These are phyloP conservation scores for Phytophthora pinifolia DNA, from an alignment of 352 stramenopile species.

Conservation along the genomic window DNA sequence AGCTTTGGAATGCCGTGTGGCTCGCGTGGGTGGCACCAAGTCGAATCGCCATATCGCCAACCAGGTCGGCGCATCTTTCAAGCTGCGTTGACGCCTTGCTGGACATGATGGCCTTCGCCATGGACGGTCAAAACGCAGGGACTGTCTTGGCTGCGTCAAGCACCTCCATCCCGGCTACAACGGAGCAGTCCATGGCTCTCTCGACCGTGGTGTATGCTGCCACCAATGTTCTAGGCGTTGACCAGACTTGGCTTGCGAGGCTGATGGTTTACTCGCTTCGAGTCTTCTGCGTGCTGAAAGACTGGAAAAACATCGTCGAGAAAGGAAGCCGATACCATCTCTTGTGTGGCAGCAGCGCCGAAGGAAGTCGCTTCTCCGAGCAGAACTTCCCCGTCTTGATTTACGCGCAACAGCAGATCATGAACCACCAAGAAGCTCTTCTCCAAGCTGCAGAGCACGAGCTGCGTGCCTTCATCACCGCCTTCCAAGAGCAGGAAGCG, in stretches of 20 bases:
- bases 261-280: constrained; percentile 45
- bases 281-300: constrained; percentile 32
- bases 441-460: constrained; percentile 36
- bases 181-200: constrained; percentile 25
- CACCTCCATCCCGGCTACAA: neutral
- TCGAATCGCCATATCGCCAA: constrained; percentile 19
- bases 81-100: constrained; percentile 48
- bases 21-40: constrained; percentile 52
- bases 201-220: constrained; percentile 40
- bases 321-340: constrained; percentile 56
- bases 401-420: constrained; percentile 66
- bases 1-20: constrained; percentile 61
- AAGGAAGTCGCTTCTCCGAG: constrained; percentile 57
- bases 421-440: constrained; percentile 31
- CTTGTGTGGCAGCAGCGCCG: constrained; percentile 30
- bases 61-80: constrained; percentile 23
- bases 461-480: constrained; percentile 37
- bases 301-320: constrained; percentile 59
- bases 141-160: neutral
- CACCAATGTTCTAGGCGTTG: constrained; percentile 34
- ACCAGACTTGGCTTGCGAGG: constrained; percentile 51
- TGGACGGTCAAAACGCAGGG: constrained; percentile 10
- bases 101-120: constrained; percentile 51
- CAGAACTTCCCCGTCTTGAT: constrained; percentile 56
- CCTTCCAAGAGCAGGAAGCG: constrained; percentile 56